Evolutionary conservation across 352 stramenopile species (phyloP).

Genomic region (Phytophthora lateralis): DNA sequence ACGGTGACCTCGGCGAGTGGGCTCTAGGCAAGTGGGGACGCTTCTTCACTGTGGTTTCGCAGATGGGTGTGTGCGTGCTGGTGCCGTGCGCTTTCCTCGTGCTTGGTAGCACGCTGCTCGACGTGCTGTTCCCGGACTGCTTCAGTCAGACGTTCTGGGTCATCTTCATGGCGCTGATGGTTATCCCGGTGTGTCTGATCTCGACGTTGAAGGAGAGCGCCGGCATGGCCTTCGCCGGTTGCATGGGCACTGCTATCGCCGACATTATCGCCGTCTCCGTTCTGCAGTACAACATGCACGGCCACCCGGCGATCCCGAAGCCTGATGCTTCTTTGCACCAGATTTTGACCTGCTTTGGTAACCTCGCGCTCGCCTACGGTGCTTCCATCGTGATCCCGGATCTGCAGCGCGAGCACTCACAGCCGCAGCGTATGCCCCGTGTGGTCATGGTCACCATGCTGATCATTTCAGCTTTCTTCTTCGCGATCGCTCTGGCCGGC

Average conservation of each 20-base stretch:
- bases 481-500: conserved; percentile 17
- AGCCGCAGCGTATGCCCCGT: conserved; percentile 22
- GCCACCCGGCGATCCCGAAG: conserved; percentile 24
- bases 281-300: conserved; percentile 24
- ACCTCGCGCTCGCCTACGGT: conserved; percentile 18
- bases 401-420: conserved; percentile 20
- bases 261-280: conserved; percentile 23
- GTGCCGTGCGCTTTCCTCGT: conserved; percentile 20
- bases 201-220: conserved; percentile 26
- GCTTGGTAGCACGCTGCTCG: conserved; percentile 20
- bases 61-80: conserved; percentile 24
- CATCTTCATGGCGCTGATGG: conserved; percentile 25
- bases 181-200: conserved; percentile 24
- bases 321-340: conserved; percentile 15
- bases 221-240: conserved; percentile 22
- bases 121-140: conserved; percentile 21
- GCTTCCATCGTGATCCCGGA: conserved; percentile 21
- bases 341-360: conserved; percentile 22
- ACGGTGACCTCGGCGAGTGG: conserved; percentile 24
- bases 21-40: conserved; percentile 20
- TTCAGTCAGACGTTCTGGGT: conserved; percentile 31
- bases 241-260: conserved; percentile 21
- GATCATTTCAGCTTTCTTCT: conserved; percentile 25
- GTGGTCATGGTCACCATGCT: conserved; percentile 18
- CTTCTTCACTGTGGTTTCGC: conserved; percentile 22